Evolutionary conservation across 1,284 basidiomycete species (phyloP), one percentile per base, ranked within the genome.

Genomic region (Golubevia pallescens): DNA sequence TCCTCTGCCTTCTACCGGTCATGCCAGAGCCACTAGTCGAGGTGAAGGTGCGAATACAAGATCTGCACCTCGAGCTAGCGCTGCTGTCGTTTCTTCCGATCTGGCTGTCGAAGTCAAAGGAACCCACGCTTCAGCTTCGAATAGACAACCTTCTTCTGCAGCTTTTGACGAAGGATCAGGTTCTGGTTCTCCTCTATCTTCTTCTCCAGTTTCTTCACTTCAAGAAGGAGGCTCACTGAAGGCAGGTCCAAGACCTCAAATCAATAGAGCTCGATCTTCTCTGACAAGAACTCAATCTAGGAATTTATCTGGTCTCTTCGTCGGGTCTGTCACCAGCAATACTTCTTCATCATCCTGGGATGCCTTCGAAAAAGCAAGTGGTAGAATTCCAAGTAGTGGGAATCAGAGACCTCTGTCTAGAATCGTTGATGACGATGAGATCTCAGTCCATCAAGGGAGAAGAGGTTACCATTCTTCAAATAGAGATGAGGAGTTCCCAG

Each of bases 391-490:
- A 4, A 21, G 4, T 3, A 4, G 53, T 55, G 48, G 57, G 5
- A 34, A 54, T 38, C 56, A n/a, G 23, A 58, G 42, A 3, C 67
- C 59, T 23, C 61, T 70, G 59, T 71, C 68, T 1, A 65, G 75
- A 10, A 80, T 80, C 19, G 78, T 78, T 6, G 78, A 80, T 32
- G 79, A 80, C 42, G 78, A 80, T 42, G 78, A 81, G 62, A 63
- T 81, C 16, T 21, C 54, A 10, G 10, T 28, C 10, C 54, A 21
- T 21, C 54, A 21, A 10, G 54, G 54, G 3, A 21, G 20, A 21
- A 28, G 54, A 56, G 54, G 21, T 4, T 28, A 21, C 10, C 20
- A 75, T 69, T 60, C 59, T 79, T 6, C 77, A 74, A 57, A 70
- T 74, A 21, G 72, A 71, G 73, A 59, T 8, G 67, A 63, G 3